These are phyloP conservation scores for Sclerotinia spermophila DNA, from an alignment of 2,329 filamentous ascomycete genomes.

Conservation along the genomic window DNA sequence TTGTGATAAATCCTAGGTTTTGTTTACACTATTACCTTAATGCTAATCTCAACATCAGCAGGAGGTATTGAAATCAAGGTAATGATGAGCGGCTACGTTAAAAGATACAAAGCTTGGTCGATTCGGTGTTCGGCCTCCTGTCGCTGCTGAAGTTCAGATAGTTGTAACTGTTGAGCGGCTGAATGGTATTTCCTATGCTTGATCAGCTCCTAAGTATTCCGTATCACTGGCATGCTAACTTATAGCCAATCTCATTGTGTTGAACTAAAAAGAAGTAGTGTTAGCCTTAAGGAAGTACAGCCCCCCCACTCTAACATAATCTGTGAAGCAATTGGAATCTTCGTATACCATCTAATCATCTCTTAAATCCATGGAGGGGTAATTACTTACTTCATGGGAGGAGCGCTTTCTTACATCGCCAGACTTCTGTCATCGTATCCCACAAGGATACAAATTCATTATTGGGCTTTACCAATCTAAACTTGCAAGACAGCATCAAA, in stretches of 20 bases:
- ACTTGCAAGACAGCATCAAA: background rate
- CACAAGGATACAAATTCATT: background rate
- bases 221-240: rapidly evolving
- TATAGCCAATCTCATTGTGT: background rate
- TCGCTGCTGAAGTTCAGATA: background rate
- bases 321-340: background rate
- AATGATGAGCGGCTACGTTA: background rate
- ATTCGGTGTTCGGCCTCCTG: background rate
- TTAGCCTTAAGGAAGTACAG: background rate
- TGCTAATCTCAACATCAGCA: background rate
- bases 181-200: background rate
- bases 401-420: background rate
- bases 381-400: background rate
- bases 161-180: background rate
- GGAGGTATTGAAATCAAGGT: too few species aligned
- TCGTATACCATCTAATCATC: background rate
- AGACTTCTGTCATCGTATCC: background rate
- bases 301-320: background rate
- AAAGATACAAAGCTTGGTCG: background rate
- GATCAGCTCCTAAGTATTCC: background rate
- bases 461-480: background rate
- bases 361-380: background rate
- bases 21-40: background rate
- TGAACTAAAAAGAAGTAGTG: background rate
- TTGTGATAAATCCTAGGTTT: background rate